These are phyloP conservation scores for Mucor saturninus DNA, from an alignment of 371 early-diverging fungal genomes.

Conservation along the genomic window DNA sequence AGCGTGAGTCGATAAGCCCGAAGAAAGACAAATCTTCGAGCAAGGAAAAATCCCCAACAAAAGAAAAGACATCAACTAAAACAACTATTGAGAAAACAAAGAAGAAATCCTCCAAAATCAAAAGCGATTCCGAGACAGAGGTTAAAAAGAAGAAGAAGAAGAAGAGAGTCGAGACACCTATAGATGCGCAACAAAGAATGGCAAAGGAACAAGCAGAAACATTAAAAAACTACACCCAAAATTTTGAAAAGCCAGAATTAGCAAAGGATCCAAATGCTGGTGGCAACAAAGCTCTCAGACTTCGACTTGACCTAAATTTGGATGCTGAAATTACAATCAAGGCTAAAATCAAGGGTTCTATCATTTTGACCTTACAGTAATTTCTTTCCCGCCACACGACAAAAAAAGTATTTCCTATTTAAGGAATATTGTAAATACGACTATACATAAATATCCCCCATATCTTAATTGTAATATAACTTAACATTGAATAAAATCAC, in stretches of 20 bases:
- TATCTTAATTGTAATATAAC: too few species aligned
- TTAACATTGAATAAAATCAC: too few species aligned
- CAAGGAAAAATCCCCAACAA: background rate
- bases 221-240: slow-evolving; percentile 2
- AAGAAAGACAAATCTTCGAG: background rate
- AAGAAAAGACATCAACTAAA: background rate
- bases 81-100: background rate
- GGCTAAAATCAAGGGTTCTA: slow-evolving; percentile 25
- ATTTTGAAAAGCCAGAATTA: slow-evolving; percentile 14
- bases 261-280: slow-evolving; percentile 12
- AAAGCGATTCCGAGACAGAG: background rate
- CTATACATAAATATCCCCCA: too few species aligned
- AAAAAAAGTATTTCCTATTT: background rate
- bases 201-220: slow-evolving; percentile 27
- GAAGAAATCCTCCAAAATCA: slow-evolving; percentile 7
- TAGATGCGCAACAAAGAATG: slow-evolving; percentile 5
- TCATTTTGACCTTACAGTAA: slow-evolving; percentile 26
- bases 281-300: slow-evolving; percentile 7
- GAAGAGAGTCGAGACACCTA: background rate
- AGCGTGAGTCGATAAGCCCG: background rate
- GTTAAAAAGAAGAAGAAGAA: background rate
- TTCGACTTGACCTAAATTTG: slow-evolving; percentile 32
- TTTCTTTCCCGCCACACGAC: background rate
- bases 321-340: slow-evolving; percentile 31
- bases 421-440: too few species aligned